Evolutionary conservation across 2,329 filamentous ascomycete species (phyloP), one percentile per base, ranked within the genome.

Genomic region (Bisporella sp.): DNA sequence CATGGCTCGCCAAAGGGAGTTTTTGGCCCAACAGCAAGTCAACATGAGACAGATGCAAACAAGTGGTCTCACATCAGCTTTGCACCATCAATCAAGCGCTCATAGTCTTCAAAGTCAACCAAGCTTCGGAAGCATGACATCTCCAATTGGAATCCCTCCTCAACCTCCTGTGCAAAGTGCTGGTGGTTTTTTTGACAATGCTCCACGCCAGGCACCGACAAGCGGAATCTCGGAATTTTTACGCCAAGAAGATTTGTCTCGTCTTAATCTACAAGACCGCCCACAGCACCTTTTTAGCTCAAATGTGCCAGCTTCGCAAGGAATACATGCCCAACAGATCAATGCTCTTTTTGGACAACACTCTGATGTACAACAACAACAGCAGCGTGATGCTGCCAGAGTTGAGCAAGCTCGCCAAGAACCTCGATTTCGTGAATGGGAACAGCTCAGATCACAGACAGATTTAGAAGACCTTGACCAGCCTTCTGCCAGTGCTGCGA

Each of bases 71-170:
- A 73, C 59, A 43, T 60, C 49, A 63, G 72, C 79, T 52, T 77
- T 97, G 6, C 90, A 97, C 62, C 93, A 97, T 64, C 91, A 97
- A 64, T 91, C 89, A 1, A 97, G 92, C 64, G 89, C 89, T 6
- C 92, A 97, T 60, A 97, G 92, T 64, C 77, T 99, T 52, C 93
- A 99, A 64, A 96, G 90, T 65, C 93, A 99, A 69, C 92, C 92
- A 28, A 97, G 92, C 70, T 96, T 93, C 65, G 89, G 92, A 13
- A 96, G 87, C 69, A 95, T 99, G 58, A 84, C 89, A 3, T 95
- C 90, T n/a, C 90, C 91, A 2, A 81, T 85, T 51, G 82, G 81
- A 8, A 64, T 67, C 55, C 40, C 74, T 66, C 78, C 48, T 75
- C 81, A 55, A 75, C 78, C 80, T 52, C 74, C 77, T 13, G 55